These are phyloP conservation scores for Rhipidocladum racemiflorum DNA, from an alignment of 176 grass and related monocot species.

Conservation along the genomic window DNA sequence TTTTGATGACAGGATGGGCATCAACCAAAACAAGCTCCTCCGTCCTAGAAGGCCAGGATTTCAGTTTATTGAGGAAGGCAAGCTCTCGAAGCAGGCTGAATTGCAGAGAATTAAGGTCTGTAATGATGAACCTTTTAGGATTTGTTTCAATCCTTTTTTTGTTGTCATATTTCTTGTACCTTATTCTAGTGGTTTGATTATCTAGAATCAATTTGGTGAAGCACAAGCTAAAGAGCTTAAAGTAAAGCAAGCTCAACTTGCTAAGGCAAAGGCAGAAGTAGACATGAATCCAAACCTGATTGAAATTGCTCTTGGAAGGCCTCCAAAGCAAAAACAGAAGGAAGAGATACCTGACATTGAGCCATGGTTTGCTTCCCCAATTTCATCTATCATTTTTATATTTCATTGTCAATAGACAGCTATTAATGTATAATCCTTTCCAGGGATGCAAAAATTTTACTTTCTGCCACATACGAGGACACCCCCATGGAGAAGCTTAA, in stretches of 20 bases:
- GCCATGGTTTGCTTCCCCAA: constrained; percentile 63
- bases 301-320: constrained; percentile 61
- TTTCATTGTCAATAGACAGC: neutral
- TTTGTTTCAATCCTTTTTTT: constrained; percentile 15
- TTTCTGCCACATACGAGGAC: constrained; percentile 53
- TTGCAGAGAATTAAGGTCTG: constrained; percentile 82
- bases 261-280: constrained; percentile 82
- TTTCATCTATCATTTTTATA: neutral
- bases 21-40: constrained; percentile 83
- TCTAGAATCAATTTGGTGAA: constrained; percentile 95
- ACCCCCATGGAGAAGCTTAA: constrained; percentile 63
- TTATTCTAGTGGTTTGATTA: constrained; percentile 24
- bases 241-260: constrained; percentile 89
- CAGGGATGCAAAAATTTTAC: constrained; percentile 82
- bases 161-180: neutral
- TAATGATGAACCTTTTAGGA: neutral
- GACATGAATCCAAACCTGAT: constrained; percentile 95
- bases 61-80: constrained; percentile 90
- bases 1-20: constrained; percentile 93
- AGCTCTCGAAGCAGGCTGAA: constrained; percentile 84
- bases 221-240: constrained; percentile 88
- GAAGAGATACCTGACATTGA: constrained; percentile 94
- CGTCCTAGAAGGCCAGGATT: constrained; percentile 84
- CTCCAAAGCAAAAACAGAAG: constrained; percentile 76
- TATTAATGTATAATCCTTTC: constrained; percentile 19